These are phyloP conservation scores for Lactarius pseudohatsudake DNA, from an alignment of 768 basidiomycete genomes.

Conservation along the genomic window DNA sequence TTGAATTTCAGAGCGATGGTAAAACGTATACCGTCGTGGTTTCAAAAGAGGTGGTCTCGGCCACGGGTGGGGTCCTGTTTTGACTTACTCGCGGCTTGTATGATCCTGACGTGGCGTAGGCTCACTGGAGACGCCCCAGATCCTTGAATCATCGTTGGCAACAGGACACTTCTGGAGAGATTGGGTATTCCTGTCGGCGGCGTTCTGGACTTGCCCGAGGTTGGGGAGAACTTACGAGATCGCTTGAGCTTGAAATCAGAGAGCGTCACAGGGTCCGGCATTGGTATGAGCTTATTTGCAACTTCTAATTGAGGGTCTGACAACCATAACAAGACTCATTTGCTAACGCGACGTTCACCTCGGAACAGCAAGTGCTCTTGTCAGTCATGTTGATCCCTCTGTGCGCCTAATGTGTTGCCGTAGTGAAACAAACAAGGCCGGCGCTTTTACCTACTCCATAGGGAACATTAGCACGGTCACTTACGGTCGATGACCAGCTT, in stretches of 20 bases:
- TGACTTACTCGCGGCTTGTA: not conserved
- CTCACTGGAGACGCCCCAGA: slow-evolving; percentile 29
- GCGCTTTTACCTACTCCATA: slow-evolving; percentile 25
- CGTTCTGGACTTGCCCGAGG: slow-evolving; percentile 26
- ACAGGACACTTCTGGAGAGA: slow-evolving; percentile 20
- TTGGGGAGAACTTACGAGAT: slow-evolving; percentile 29
- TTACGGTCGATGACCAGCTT: slow-evolving; percentile 24
- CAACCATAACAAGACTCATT: slow-evolving; percentile 15
- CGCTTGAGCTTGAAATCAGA: slow-evolving; percentile 6
- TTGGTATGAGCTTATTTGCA: slow-evolving; percentile 14
- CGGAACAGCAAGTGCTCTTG: slow-evolving; percentile 6
- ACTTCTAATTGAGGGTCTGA: slow-evolving; percentile 5
- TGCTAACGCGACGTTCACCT: slow-evolving; percentile 21
- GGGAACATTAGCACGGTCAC: slow-evolving; percentile 23
- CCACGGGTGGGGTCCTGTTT: slow-evolving; percentile 15
- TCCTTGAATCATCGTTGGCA: slow-evolving; percentile 28
- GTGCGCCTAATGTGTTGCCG: slow-evolving; percentile 1
- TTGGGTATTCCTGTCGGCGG: slow-evolving; percentile 18
- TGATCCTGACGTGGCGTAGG: slow-evolving; percentile 14
- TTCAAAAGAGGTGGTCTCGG: slow-evolving; percentile 22
- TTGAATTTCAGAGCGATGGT: slow-evolving; percentile 23
- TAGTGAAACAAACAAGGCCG: slow-evolving; percentile 16
- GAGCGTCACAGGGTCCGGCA: not conserved
- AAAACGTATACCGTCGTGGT: slow-evolving; percentile 20
- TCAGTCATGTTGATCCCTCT: not conserved